Evolutionary conservation across 768 basidiomycete genomes (phyloP), one percentile per base, ranked within the genome.

Genomic region (Hericium alpestre): DNA sequence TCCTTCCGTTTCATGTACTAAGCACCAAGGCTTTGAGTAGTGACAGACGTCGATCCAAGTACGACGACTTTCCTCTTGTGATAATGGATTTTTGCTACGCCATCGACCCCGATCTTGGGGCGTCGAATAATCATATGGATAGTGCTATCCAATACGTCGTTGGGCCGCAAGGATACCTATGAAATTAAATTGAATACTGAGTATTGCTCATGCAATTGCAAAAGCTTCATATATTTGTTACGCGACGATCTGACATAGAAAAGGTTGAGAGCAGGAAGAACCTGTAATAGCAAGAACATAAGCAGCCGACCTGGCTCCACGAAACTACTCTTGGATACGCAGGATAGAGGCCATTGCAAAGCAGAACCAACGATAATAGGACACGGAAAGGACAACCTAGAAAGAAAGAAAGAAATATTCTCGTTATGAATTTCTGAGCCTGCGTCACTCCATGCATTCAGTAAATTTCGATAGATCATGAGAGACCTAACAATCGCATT

Each of bases 1-100:
- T 64, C 70, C 8, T 78, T 77, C 67, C 71, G 77, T 48, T 79
- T 76, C 59, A 77, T 76, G 77, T 77, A 76, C 20, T 46, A 46
- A 20, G n/a, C 20, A 46, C 15, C 5, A 46, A 32, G 32, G 32
- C 32, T 32, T 32, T 7, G 32, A 32, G 32, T 32, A 32, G 32
- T 32, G 32, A 5, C 32, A 32, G 32, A 32, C 6, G 32, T 32
- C 8, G 32, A 32, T 32, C 32, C 32, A 8, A 10, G 6, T 32
- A 32, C 32, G 32, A 6, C 6, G 32, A 10, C 32, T 32, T 32
- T 32, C 32, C 8, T 32, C 9, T 6, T 32, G 8, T 32, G 32
- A 32, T 10, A 10, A 10, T 32, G 32, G 7, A 32, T 6, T 6
- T 32, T 32, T 32, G 32, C 32, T 32, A 32, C 9, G 6, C 32